These are phyloP conservation scores for Trichosporon sp. DNA, from an alignment of 1,284 basidiomycete species.

Conservation along the genomic window DNA sequence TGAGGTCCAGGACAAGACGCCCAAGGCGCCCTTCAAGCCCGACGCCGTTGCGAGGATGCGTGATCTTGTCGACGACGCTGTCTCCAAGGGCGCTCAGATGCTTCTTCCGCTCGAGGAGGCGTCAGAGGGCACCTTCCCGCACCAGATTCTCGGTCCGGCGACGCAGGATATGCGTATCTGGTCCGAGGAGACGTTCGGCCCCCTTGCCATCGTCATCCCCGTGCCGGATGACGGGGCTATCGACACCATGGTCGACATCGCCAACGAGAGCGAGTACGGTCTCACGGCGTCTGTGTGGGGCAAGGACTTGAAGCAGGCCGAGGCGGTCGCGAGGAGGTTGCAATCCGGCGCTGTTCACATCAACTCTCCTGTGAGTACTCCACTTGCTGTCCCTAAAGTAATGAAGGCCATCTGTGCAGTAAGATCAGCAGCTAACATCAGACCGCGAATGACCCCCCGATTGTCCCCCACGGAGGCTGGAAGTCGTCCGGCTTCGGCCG, in stretches of 20 bases:
- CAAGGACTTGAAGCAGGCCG: slow-evolving; percentile 51
- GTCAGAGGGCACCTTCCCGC: slow-evolving; percentile 52
- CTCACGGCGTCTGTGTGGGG: slow-evolving; percentile 58
- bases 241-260: slow-evolving; percentile 51
- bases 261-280: slow-evolving; percentile 55
- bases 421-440: neutral
- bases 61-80: slow-evolving; percentile 54
- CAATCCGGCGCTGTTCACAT: slow-evolving; percentile 27
- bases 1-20: slow-evolving; percentile 32
- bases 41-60: slow-evolving; percentile 54
- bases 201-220: slow-evolving; percentile 47
- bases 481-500: slow-evolving; percentile 30
- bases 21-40: slow-evolving; percentile 52
- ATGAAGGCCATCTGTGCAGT: too few relatives aligned
- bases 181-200: slow-evolving; percentile 59
- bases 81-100: slow-evolving; percentile 53
- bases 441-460: slow-evolving; percentile 13
- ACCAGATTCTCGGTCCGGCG: slow-evolving; percentile 55
- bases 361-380: slow-evolving; percentile 17
- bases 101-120: slow-evolving; percentile 3
- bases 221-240: slow-evolving; percentile 38
- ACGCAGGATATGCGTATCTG: slow-evolving; percentile 54
- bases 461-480: slow-evolving; percentile 21
- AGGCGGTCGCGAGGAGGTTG: slow-evolving; percentile 54
- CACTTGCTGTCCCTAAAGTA: neutral